Percentiles rank a stretch among this genome's conserved stretches.
Conservation (phyloP, 345 rosid species). For the Sonneratia caseolaris region DNA sequence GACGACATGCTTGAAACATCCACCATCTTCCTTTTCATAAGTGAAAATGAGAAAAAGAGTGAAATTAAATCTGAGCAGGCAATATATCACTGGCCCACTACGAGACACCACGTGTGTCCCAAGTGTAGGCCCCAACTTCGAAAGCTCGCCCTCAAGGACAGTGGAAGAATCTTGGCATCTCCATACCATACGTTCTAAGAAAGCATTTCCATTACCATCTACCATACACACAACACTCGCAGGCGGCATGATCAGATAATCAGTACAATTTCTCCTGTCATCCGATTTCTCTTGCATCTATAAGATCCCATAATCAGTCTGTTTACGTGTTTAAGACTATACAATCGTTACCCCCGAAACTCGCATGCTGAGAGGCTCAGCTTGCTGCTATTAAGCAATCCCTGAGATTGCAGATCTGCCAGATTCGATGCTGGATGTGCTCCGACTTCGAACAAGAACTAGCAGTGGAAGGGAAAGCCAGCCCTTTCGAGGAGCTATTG, state of each 20-base stretch:
- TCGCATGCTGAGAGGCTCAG: neutral
- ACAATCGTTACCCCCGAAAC: neutral
- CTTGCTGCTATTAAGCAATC: neutral
- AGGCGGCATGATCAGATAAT: too few relatives aligned
- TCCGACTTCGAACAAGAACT: neutral
- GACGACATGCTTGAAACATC: too few relatives aligned
- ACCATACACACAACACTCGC: neutral
- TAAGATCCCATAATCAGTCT: neutral
- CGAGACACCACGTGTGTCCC: neutral
- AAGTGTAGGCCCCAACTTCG: neutral
- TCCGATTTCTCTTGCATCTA: neutral
- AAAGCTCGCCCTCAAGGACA: neutral
- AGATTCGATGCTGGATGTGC: neutral
- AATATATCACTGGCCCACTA: too few relatives aligned
- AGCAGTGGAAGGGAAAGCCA: neutral
- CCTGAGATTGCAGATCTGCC: neutral
- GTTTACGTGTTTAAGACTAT: neutral
- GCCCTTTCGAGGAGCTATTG: neutral
- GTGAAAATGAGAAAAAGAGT: too few relatives aligned
- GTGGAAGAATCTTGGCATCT: neutral
- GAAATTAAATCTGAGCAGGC: too few relatives aligned
- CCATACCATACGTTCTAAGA: neutral
- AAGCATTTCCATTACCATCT: neutral
- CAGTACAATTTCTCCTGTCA: neutral
- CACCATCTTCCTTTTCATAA: too few relatives aligned